Evolutionary conservation across 163 green algal genomes (phyloP), one percentile per base, ranked within the genome.

Genomic region (Dunaliella salina): DNA sequence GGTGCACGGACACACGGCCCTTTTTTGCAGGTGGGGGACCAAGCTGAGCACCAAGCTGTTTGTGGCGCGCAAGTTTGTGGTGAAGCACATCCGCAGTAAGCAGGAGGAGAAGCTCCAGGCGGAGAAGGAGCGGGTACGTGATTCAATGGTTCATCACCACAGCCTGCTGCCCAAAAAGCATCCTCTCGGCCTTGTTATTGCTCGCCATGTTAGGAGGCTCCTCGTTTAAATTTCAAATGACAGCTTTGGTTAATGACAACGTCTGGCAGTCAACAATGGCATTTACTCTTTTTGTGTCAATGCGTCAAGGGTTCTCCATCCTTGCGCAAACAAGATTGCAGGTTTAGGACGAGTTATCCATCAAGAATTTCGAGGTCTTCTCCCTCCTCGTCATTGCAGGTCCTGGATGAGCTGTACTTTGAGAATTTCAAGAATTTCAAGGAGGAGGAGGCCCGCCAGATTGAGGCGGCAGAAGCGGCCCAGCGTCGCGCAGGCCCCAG

Each of bases 41-140:
- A 96, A 93, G 80, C 88, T 98, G 45, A 97, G 93, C 89, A 92
- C 89, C 84, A 99, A 99, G 91, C 90, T 98, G 85, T 99, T 99
- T 86, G 90, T 98, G 80, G 96, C 90, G 29, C 94, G 93, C 80
- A 95, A 98, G 71, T 99, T 97, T 93, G 96, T 99, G 82, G 82
- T 97, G 13, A 99, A 99, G 92, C 96, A 99, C 90, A 95, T 99
- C 80, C 89, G 90, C 30, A 93, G 93, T 81, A 99, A 99, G 93
- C 96, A 99, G 87, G 87, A 90, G 17, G 90, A 95, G 22, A 91
- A 95, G 80, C 40, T 99, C 75, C 91, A 95, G 24, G 89, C 87
- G 45, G 89, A 95, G 87, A 91, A 89, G 0, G 92, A 95, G 18
- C 83, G 90, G 91, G 91, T 95, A 45, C 29, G 87, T 50, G 40